Evolutionary conservation across 2,329 filamentous ascomycete genomes (phyloP).

Genomic region (Talaromyces sp.): DNA sequence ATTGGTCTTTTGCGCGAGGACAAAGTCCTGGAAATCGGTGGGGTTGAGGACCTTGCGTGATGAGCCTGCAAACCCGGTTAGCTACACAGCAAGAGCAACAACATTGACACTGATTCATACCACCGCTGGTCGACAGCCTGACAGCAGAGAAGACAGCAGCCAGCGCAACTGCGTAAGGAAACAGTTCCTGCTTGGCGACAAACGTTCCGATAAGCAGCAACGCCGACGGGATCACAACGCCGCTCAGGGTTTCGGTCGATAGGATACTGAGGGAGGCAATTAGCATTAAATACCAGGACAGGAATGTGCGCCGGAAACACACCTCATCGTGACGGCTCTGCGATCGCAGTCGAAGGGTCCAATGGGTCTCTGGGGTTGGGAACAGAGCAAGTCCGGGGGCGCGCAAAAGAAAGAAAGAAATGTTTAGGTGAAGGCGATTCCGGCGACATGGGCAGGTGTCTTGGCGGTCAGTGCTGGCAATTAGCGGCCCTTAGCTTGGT

Average conservation of each 20-base stretch:
- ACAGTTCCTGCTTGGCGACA: conserved; percentile 74
- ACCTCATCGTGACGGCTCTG: conserved; percentile 15
- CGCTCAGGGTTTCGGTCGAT: conserved; percentile 61
- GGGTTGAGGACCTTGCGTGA: conserved; percentile 80
- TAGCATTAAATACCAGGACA: not conserved
- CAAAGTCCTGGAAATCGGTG: conserved; percentile 82
- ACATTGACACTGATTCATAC: conserved; percentile 47
- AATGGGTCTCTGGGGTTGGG: not conserved
- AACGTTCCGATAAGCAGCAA: conserved; percentile 71
- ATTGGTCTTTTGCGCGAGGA: conserved; percentile 88
- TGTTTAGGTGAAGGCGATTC: not conserved
- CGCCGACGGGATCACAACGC: conserved; percentile 77
- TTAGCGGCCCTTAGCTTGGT: not conserved
- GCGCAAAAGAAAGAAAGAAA: not conserved
- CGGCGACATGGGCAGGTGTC: not conserved
- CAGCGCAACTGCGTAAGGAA: conserved; percentile 64
- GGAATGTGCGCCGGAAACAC: not conserved
- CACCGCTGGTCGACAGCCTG: conserved; percentile 70
- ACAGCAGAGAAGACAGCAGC: conserved; percentile 63
- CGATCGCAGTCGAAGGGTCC: not conserved
- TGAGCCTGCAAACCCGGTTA: conserved; percentile 46
- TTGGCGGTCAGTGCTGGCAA: not conserved
- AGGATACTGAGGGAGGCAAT: conserved; percentile 15
- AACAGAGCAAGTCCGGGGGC: not conserved
- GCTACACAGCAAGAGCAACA: conserved; percentile 7